Percentiles rank a stretch among this genome's conserved stretches.
These are phyloP conservation scores for Lecanicillium sp. DNA, from an alignment of 2,329 filamentous ascomycete genomes.

Conservation along the genomic window DNA sequence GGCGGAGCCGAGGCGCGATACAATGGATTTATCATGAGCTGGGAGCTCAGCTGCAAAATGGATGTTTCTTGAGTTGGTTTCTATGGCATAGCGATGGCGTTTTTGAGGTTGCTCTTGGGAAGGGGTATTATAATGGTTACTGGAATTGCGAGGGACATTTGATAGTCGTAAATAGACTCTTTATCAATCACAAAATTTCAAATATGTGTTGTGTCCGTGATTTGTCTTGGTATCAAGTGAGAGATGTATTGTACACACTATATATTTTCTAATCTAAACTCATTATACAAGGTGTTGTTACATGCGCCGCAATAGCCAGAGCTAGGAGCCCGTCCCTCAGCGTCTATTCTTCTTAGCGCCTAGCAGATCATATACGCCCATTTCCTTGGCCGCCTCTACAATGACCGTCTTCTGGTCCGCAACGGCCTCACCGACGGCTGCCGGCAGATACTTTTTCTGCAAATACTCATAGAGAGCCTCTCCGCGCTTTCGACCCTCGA, in stretches of 20 bases:
- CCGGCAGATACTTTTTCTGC: slow-evolving; percentile 28
- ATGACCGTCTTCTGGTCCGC: slow-evolving; percentile 17
- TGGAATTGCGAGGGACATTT: no score
- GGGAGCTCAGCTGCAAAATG: no score
- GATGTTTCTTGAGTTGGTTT: not conserved
- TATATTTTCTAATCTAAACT: not conserved
- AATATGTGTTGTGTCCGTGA: no score
- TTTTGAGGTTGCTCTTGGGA: slow-evolving; percentile 11
- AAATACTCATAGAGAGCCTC: slow-evolving; percentile 35
- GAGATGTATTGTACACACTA: not conserved
- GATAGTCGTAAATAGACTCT: no score
- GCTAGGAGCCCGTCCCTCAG: not conserved
- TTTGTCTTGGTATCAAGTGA: no score
- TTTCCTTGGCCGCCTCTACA: slow-evolving; percentile 28
- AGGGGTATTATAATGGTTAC: not conserved
- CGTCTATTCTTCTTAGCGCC: slow-evolving; percentile 8
- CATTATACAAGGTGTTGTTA: not conserved
- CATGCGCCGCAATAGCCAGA: not conserved
- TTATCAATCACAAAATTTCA: no score
- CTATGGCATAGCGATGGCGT: slow-evolving; percentile 37
- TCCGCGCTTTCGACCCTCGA: slow-evolving; percentile 26
- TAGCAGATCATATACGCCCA: slow-evolving; percentile 32
- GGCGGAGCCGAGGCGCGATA: no score
- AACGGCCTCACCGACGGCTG: slow-evolving; percentile 14
- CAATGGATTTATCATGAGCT: slow-evolving; percentile 3